Evolutionary conservation across 1,139 yeast genomes (phyloP).

Genomic region (Saccharomyces uvarum): DNA sequence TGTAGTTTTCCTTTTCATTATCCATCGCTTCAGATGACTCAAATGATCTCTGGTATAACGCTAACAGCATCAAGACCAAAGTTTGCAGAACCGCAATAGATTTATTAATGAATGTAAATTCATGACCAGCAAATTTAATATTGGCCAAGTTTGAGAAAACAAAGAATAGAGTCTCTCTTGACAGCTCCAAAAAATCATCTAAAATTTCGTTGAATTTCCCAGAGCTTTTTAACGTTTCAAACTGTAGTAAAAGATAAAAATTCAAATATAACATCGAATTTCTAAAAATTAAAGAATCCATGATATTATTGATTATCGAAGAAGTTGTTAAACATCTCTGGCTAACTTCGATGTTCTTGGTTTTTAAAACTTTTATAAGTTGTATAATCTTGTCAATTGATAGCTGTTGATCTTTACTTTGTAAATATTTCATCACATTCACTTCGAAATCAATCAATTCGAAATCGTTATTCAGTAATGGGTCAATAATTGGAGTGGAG

Average conservation of each 20-base stretch:
- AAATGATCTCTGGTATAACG: slow-evolving; percentile 19
- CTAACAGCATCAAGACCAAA: slow-evolving; percentile 21
- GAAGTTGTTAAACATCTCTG: slow-evolving; percentile 22
- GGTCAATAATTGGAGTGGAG: slow-evolving; percentile 23
- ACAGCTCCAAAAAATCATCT: slow-evolving; percentile 20
- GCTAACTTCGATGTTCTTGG: slow-evolving; percentile 17
- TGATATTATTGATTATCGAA: slow-evolving; percentile 20
- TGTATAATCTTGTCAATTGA: slow-evolving; percentile 19
- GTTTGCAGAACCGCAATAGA: slow-evolving; percentile 20
- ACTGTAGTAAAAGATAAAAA: slow-evolving; percentile 22
- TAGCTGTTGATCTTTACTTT: slow-evolving; percentile 19
- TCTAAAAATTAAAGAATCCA: slow-evolving; percentile 26
- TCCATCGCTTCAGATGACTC: slow-evolving; percentile 3
- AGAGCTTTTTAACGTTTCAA: slow-evolving; percentile 17
- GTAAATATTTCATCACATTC: slow-evolving; percentile 24
- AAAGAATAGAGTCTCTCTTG: slow-evolving; percentile 27
- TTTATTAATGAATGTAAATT: slow-evolving; percentile 23
- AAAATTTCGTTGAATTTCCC: slow-evolving; percentile 17
- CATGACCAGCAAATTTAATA: slow-evolving; percentile 28
- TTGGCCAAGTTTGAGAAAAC: slow-evolving; percentile 30
- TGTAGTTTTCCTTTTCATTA: not conserved
- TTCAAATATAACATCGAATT: slow-evolving; percentile 20
- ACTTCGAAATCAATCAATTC: slow-evolving; percentile 18
- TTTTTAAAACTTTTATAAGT: slow-evolving; percentile 16
- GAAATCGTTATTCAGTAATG: slow-evolving; percentile 19